Evolutionary conservation across 208 protist species (phyloP), one percentile per base, ranked within the genome.

Genomic region (Herpetomonas muscarum): DNA sequence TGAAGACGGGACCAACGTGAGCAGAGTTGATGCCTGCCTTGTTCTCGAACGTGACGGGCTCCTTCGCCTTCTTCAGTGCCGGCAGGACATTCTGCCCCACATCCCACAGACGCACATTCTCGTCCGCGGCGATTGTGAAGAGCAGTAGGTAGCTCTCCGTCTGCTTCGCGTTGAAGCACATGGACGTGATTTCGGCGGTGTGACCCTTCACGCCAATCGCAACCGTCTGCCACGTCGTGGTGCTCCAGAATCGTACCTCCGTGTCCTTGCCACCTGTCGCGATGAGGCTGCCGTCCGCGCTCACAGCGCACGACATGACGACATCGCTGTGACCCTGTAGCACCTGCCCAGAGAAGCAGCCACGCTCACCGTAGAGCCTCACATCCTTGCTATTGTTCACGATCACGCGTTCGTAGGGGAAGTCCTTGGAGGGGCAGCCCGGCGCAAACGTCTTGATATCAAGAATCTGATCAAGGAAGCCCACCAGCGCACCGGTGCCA

Each of bases 301-400:
- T 89, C 44, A 96, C 68, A 13, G 82, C 87, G 44, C 82, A 88
- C 41, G 69, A 79, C 34, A 97, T 71, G 24, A 97, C 87, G 24
- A 92, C 71, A 55, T 96, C 92, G 26, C 50, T 49, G 66, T 97
- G 92, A 1, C 89, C 92, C 42, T 70, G 73, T 46, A 97, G 79
- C 24, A 62, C 58, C 26, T 61, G 56, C 28, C 75, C 62, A 0
- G 86, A 92, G 47, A 93, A 68, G 52, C 81, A 87, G 29, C 78
- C 80, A 19, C 51, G 44, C 3, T 64, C 63, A 1, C 61, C 48
- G 64, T 85, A 94, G 36, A 92, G 80, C 17, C 78, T 72, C n/a
- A 94, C 82, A 19, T 90, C 85, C 34, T 85, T 87, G 65, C 83
- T 92, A 67, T 96, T 96, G 45, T 74, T 93, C 41, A 93, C 85